Conservation (phyloP, 192 early-diverging fungal genomes). For the Backusella tarrabulga region DNA sequence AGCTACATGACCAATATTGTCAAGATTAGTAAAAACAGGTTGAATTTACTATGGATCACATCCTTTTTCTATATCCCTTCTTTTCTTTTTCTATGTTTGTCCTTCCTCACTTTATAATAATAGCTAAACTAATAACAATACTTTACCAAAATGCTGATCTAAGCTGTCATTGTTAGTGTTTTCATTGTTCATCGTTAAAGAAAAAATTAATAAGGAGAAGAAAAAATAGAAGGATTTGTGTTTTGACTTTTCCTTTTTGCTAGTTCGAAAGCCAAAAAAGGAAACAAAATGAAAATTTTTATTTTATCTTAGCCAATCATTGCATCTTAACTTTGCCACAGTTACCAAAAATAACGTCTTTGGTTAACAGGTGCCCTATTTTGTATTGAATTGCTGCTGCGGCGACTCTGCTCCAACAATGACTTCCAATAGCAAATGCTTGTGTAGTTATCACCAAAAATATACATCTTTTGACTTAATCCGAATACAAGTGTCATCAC, state of each 20-base stretch:
- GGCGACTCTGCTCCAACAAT: neutral
- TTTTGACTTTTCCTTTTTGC: neutral
- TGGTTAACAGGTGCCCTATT: neutral
- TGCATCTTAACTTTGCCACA: neutral
- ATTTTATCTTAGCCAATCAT: neutral
- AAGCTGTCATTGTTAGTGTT: slow-evolving; percentile 49
- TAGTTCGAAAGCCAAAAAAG: neutral
- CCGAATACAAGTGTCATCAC: slow-evolving; percentile 4
- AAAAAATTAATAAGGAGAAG: neutral
- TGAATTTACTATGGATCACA: neutral
- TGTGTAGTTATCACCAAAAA: slow-evolving; percentile 6
- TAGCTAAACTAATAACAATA: neutral
- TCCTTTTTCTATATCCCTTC: neutral
- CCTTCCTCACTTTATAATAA: neutral
- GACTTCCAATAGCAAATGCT: slow-evolving; percentile 10
- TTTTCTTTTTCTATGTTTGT: neutral
- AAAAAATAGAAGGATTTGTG: neutral
- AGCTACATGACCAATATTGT: neutral
- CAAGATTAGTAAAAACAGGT: neutral
- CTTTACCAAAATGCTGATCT: slow-evolving; percentile 72
- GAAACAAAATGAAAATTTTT: neutral
- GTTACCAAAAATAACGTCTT: slow-evolving; percentile 1
- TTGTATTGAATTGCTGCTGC: neutral
- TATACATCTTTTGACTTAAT: neutral
- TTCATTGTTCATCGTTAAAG: slow-evolving; percentile 2